A percentile compares a stretch with the other conserved stretches of the same genome.
phyloP scores from a whole-genome alignment of 805 yeast species.

The Lachancea mirantina region DNA sequence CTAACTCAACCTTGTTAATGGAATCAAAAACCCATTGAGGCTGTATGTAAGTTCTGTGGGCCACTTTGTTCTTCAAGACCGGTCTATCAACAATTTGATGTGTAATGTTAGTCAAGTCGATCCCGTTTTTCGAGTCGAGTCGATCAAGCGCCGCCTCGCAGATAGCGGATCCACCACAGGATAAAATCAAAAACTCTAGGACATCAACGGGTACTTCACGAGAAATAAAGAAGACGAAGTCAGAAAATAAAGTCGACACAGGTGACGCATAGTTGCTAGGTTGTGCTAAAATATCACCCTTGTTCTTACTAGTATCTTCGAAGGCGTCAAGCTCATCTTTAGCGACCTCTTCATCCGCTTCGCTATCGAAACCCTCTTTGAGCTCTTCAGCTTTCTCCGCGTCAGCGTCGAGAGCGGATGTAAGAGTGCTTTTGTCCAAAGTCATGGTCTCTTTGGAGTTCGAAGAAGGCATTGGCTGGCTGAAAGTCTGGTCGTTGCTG shows the following conservation, averaged over 20 bases:
- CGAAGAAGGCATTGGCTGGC: slow-evolving; percentile 22
- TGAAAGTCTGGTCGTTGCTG: slow-evolving; percentile 24
- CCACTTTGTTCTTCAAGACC: slow-evolving; percentile 61
- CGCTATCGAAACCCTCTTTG: slow-evolving; percentile 32
- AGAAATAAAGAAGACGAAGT: slow-evolving; percentile 78
- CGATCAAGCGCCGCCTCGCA: slow-evolving; percentile 87
- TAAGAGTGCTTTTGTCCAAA: slow-evolving; percentile 40
- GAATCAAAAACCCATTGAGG: slow-evolving; percentile 98
- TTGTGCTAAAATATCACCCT: slow-evolving; percentile 66
- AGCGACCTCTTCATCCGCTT: slow-evolving; percentile 35
- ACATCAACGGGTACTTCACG: slow-evolving; percentile 94
- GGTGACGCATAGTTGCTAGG: slow-evolving; percentile 56
- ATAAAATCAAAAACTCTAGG: slow-evolving; percentile 75
- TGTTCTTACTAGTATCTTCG: slow-evolving; percentile 50
- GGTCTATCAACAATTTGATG: slow-evolving; percentile 97
- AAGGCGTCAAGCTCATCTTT: slow-evolving; percentile 62
- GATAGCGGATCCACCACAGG: slow-evolving; percentile 79
- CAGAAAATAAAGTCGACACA: slow-evolving; percentile 58
- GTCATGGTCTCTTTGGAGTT: slow-evolving; percentile 25
- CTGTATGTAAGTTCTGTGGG: slow-evolving; percentile 90
- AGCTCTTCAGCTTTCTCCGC: slow-evolving; percentile 33
- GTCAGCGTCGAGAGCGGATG: slow-evolving; percentile 44
- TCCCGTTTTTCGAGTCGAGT: slow-evolving; percentile 37
- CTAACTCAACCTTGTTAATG: slow-evolving; percentile 66
- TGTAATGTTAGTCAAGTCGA: slow-evolving; percentile 65